Base-by-base conservation (phyloP, 2,329 filamentous ascomycete species). In the Phialemoniopsis sp. region DNA sequence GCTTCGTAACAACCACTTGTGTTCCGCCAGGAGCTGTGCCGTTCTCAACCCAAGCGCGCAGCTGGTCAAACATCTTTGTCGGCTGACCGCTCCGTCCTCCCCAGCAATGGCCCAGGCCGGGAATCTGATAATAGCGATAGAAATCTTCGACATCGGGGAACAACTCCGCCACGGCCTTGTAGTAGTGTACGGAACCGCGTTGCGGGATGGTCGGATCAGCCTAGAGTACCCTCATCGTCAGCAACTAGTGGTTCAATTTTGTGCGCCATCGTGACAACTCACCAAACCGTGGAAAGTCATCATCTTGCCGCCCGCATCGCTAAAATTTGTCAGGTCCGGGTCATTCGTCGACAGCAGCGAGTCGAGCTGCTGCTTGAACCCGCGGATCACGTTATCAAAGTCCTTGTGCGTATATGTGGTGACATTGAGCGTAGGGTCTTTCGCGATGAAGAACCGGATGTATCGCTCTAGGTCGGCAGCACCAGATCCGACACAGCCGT, bases 281-380 rank as follows among this genome's bases (percentile, higher is more conserved):
- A n/a, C 36, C 36, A 55, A 34, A 31, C 72, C 72, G 51, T 48
- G 73, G 70, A 60, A 73, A 42, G 68, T 63, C 3, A 76, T 53
- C 13, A 76, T 51, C 49, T 74, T 76, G 13, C 68, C 71, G 15
- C 70, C 71, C 1, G 55, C 45, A 2, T 53, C 40, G 8, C 63
- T 52, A 54, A 73, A 74, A 4, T 51, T 44, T 1, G 63, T 65
- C 2, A 75, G 56, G 37, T 74, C 69, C 0, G 68, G 63, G 34
- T 65, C 49, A 2, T 26, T 26, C 5, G 50, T 44, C 9, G 17
- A 41, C 2, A 51, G 34, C 5, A 40, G 15, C 8, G 32, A 18
- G 14, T 31, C 32, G n/a, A n/a, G n/a, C n/a, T n/a, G n/a, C n/a
- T 35, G 36, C 4, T 8, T 32, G 3, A 28, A 39, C 5, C 43